Evolutionary conservation across 208 protist genomes (phyloP), one percentile per base, ranked within the genome.

Genomic region (Wallacemonas sp.): DNA sequence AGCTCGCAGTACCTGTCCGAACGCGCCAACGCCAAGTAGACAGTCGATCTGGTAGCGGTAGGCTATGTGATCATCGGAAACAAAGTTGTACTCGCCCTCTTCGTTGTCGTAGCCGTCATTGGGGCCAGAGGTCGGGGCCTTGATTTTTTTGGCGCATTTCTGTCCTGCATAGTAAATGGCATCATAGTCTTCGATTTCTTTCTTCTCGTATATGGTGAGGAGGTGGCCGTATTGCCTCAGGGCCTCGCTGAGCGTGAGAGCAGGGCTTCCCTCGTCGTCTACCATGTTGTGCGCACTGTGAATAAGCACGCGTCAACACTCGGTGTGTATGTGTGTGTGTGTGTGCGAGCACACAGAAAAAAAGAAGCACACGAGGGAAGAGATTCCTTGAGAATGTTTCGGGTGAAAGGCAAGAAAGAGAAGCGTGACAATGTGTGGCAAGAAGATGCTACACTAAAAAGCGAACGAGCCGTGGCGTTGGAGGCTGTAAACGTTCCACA

Each of bases 31-130:
- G 26, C 91, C 93, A 9, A 97, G 62, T 26, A 71, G 26, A 22
- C 63, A 62, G 15, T 95, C 33, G 22, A 96, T 73, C 60, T 97
- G 89, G 50, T 93, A 97, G 10, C 92, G 76, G 68, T 98, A 98
- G 2, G 79, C 79, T 13, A 99, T 89, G 65, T 99, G 97, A 60
- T 99, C 97, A 29, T 93, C 72, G 8, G 77, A 21, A 13, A 86
- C 71, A 24, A 96, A 73, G 12, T 78, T 76, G 77, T 99, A 99
- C 44, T 98, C 93, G 24, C 97, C 97, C 0, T 85, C 46, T 1
- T 88, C 82, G 36, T 97, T 96, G 73, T 99, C 97, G 63, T 91
- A 99, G 0, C 97, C 96, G 37, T 86, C 60, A 59, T 98, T 97
- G 17, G 59, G 48, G 0, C 79, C 78, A 5, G 38, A 53, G 0